Percentiles rank a stretch among this genome's conserved stretches.
These are phyloP conservation scores for Adansonia madagascariensis DNA, from an alignment of 441 rosid genomes.

Conservation along the genomic window DNA sequence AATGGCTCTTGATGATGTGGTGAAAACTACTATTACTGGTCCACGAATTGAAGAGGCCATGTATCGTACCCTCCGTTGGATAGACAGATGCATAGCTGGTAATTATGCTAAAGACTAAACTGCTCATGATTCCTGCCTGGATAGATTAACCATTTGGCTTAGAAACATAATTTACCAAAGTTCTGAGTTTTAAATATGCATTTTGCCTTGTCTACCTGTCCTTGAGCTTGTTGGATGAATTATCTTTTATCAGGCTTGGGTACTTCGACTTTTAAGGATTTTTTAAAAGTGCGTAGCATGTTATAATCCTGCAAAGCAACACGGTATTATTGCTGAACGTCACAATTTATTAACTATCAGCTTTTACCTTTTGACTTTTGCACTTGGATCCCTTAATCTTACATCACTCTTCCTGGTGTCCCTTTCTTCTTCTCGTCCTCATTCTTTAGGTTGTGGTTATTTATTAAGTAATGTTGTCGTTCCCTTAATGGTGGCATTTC, in stretches of 20 bases:
- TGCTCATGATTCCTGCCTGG: conserved; percentile 2
- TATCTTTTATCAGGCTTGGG: conserved; percentile 5
- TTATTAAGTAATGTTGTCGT: background rate
- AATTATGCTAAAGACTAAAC: conserved; percentile 15
- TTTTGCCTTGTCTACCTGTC: background rate
- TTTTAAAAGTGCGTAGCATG: background rate
- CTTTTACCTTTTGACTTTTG: background rate
- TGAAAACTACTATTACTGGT: conserved; percentile 75
- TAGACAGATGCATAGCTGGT: conserved; percentile 79
- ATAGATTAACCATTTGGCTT: conserved; percentile 15
- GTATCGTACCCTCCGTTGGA: conserved; percentile 86
- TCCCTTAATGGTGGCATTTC: conserved; percentile 6
- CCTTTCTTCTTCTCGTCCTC: no score
- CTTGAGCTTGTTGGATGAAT: conserved; percentile 1
- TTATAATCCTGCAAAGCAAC: conserved; percentile 13
- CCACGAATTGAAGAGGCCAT: conserved; percentile 81
- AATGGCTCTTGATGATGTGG: conserved; percentile 91
- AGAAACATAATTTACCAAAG: background rate
- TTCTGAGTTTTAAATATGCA: background rate
- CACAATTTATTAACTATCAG: background rate
- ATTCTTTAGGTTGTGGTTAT: background rate
- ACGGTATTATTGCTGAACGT: background rate
- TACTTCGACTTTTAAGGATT: conserved; percentile 3
- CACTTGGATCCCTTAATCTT: no score
- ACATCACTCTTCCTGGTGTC: background rate